Evolutionary conservation across 2,329 filamentous ascomycete species (phyloP).

Genomic region (Aschersonia sp.): DNA sequence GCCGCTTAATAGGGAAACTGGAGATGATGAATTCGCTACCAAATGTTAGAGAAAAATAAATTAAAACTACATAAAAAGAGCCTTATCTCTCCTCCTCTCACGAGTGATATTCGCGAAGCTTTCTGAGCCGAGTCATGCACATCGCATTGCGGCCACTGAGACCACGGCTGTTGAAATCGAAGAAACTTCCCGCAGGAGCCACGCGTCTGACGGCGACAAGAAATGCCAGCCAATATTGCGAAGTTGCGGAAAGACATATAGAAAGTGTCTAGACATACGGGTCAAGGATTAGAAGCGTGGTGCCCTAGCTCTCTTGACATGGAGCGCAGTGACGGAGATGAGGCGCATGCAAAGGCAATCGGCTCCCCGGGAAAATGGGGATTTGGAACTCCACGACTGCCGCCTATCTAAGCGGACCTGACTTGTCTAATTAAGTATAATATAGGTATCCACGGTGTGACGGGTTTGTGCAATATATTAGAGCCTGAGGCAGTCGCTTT

Average conservation of each 20-base stretch:
- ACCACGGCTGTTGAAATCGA: neutral
- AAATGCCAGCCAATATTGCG: neutral
- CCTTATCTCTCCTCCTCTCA: neutral
- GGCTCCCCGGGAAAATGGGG: too few relatives aligned
- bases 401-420: too few relatives aligned
- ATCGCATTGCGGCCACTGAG: neutral
- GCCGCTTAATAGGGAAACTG: neutral
- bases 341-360: too few relatives aligned
- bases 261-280: slow-evolving; percentile 14
- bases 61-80: too few relatives aligned
- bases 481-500: too few relatives aligned
- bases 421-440: too few relatives aligned
- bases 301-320: neutral
- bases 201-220: neutral
- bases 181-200: neutral
- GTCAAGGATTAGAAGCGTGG: slow-evolving; percentile 8
- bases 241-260: slow-evolving; percentile 3
- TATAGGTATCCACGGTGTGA: too few relatives aligned
- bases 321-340: neutral
- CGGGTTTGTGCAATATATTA: too few relatives aligned
- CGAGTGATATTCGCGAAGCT: neutral
- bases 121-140: neutral
- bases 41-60: neutral
- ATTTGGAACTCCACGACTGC: too few relatives aligned
- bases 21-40: neutral